A percentile compares a stretch with the other conserved stretches of the same genome.
phyloP scores from a whole-genome alignment of 2,329 filamentous ascomycete genomes.

The Pyricularia pennisetigena region DNA sequence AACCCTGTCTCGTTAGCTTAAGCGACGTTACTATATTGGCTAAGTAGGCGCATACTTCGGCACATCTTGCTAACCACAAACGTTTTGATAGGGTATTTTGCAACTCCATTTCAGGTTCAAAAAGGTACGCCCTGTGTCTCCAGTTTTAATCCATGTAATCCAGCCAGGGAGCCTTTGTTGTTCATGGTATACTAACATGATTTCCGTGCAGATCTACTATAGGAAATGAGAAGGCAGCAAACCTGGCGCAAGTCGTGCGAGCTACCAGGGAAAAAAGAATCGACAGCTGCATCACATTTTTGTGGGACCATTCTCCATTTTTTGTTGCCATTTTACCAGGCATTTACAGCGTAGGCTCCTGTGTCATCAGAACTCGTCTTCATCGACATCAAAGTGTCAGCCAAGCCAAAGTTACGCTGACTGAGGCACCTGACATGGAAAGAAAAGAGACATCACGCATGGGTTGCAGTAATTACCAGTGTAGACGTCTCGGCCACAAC shows the following conservation, averaged over 20 bases:
- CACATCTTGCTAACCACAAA: not conserved
- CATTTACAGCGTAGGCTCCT: not conserved
- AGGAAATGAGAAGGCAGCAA: constrained; percentile 19
- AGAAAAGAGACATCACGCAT: not conserved
- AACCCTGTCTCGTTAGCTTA: not conserved
- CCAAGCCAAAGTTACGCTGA: not conserved
- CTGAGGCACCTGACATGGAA: not conserved
- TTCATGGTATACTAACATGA: not conserved
- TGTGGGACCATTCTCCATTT: not conserved
- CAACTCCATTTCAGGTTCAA: constrained; percentile 99
- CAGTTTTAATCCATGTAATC: not conserved
- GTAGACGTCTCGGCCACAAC: not conserved
- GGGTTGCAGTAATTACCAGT: not conserved
- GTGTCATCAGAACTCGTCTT: not conserved
- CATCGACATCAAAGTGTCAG: too few species aligned
- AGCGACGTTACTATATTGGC: not conserved
- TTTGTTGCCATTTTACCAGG: not conserved
- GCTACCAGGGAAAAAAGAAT: not conserved
- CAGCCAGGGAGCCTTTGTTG: not conserved
- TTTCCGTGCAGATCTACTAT: constrained; percentile 26
- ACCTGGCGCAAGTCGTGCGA: not conserved
- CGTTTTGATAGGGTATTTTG: constrained; percentile 66
- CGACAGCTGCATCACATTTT: not conserved
- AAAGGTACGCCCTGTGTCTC: constrained; percentile 51
- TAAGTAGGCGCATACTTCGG: not conserved